Conservation (phyloP, 2,329 filamentous ascomycete species). For the Sclerotinia glacialis region DNA sequence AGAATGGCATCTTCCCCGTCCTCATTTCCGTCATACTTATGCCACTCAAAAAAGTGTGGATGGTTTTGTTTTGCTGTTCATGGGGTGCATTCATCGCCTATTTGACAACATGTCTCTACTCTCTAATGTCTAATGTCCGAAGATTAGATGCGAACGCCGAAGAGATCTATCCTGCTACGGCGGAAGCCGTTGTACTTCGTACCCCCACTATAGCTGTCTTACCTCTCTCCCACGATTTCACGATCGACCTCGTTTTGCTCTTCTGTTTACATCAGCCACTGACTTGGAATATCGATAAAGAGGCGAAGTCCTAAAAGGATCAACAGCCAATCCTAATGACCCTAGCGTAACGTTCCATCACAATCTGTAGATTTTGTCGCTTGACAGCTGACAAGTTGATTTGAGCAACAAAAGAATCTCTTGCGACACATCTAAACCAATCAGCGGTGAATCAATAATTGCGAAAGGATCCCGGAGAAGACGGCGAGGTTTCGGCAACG, state of each 20-base stretch:
- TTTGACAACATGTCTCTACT: neutral
- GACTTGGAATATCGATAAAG: neutral
- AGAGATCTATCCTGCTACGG: neutral
- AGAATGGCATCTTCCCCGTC: constrained; percentile 1
- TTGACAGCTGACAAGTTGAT: neutral
- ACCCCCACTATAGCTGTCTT: constrained; percentile 10
- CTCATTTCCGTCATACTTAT: constrained; percentile 12
- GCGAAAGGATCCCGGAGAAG: constrained; percentile 12
- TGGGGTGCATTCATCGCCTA: neutral
- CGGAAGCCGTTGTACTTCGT: neutral
- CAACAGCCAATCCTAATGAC: constrained; percentile 6
- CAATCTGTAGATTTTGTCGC: neutral
- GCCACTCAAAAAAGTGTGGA: neutral
- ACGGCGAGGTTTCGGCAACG: constrained; percentile 4
- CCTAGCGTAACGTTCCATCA: constrained; percentile 22
- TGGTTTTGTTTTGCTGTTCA: neutral
- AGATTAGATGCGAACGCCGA: neutral
- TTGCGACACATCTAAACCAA: neutral
- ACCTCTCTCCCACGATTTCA: neutral
- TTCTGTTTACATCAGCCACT: neutral
- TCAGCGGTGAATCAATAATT: neutral
- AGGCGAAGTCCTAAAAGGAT: constrained; percentile 18
- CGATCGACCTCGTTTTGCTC: neutral
- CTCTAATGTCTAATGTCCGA: neutral
- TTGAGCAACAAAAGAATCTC: neutral